phyloP scores from a whole-genome alignment of 2,329 filamentous ascomycete genomes.

The Pseudomassariella vexata region DNA sequence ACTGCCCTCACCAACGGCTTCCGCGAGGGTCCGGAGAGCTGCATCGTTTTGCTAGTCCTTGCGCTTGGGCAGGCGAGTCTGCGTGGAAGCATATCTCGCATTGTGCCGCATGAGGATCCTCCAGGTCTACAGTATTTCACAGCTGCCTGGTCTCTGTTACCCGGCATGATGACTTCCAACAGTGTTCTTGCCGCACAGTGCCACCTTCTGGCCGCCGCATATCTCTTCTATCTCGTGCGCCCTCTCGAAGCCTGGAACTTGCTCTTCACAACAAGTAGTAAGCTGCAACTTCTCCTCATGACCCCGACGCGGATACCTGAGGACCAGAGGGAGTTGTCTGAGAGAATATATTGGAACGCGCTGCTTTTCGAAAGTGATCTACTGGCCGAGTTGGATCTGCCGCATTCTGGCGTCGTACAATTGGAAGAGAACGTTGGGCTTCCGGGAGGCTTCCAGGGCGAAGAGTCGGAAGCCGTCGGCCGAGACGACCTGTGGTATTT shows the following conservation, averaged over 20 bases:
- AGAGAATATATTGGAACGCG: slow-evolving; percentile 80
- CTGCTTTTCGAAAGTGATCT: slow-evolving; percentile 77
- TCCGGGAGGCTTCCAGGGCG: slow-evolving; percentile 72
- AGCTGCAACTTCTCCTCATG: slow-evolving; percentile 72
- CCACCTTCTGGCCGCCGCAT: slow-evolving; percentile 74
- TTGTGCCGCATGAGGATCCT: slow-evolving; percentile 62
- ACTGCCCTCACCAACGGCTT: slow-evolving; percentile 71
- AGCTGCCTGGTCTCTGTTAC: slow-evolving; percentile 72
- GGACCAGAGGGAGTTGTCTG: slow-evolving; percentile 65
- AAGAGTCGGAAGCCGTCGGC: slow-evolving; percentile 57
- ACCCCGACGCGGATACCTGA: slow-evolving; percentile 65
- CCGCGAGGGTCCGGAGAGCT: slow-evolving; percentile 73
- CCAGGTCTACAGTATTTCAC: slow-evolving; percentile 76
- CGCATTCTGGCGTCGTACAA: slow-evolving; percentile 76
- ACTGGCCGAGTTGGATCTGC: slow-evolving; percentile 72
- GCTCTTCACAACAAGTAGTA: slow-evolving; percentile 73
- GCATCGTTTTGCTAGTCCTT: slow-evolving; percentile 72
- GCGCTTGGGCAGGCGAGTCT: slow-evolving; percentile 72
- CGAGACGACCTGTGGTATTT: slow-evolving; percentile 84
- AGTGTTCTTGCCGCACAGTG: slow-evolving; percentile 75
- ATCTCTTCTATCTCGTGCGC: slow-evolving; percentile 75
- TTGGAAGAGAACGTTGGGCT: slow-evolving; percentile 77
- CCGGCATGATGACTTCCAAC: slow-evolving; percentile 73
- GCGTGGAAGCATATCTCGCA: slow-evolving; percentile 68
- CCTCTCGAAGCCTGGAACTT: slow-evolving; percentile 80